A percentile compares a stretch with the other conserved stretches of the same genome.
Evolutionary conservation across 257 asterid genomes (phyloP).

Genomic region (Verbascum thapsus): DNA sequence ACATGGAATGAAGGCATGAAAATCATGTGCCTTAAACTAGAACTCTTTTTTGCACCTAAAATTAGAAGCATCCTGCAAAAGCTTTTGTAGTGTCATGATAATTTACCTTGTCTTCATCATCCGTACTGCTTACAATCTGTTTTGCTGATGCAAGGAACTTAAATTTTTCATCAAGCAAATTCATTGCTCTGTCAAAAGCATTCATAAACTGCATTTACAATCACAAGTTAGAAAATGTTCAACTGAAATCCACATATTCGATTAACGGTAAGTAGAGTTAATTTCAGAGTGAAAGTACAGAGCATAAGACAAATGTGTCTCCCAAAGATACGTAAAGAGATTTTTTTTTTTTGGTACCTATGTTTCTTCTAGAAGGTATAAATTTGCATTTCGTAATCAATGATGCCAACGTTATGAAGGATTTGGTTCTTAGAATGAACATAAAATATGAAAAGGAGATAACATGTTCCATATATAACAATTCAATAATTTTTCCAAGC

Average conservation of each 20-base stretch:
- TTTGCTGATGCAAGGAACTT: constrained; percentile 77
- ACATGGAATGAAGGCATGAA: background rate
- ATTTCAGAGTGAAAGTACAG: constrained; percentile 2
- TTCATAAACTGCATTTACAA: constrained; percentile 83
- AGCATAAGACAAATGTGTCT: background rate
- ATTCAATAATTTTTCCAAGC: background rate
- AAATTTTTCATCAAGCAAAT: constrained; percentile 72
- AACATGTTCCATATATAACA: constrained; percentile 11
- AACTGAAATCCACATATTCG: constrained; percentile 24
- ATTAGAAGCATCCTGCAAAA: constrained; percentile 24
- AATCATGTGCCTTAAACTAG: constrained; percentile 1
- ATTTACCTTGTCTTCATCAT: constrained; percentile 81
- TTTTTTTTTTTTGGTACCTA: constrained; percentile 1
- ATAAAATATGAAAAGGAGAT: constrained; percentile 14
- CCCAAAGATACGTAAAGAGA: background rate
- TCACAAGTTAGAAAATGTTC: constrained; percentile 26
- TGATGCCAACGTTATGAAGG: constrained; percentile 7
- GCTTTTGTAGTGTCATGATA: constrained; percentile 5
- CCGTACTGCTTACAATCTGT: constrained; percentile 71
- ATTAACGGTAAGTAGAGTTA: constrained; percentile 8
- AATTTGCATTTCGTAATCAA: constrained; percentile 10
- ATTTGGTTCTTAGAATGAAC: background rate
- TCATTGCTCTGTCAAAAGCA: constrained; percentile 92
- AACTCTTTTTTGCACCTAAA: constrained; percentile 1
- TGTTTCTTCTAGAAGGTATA: background rate